A percentile compares a stretch with the other conserved stretches of the same genome.
Evolutionary conservation across 352 stramenopile genomes (phyloP).

Genomic region (Globisporangium spiculum): DNA sequence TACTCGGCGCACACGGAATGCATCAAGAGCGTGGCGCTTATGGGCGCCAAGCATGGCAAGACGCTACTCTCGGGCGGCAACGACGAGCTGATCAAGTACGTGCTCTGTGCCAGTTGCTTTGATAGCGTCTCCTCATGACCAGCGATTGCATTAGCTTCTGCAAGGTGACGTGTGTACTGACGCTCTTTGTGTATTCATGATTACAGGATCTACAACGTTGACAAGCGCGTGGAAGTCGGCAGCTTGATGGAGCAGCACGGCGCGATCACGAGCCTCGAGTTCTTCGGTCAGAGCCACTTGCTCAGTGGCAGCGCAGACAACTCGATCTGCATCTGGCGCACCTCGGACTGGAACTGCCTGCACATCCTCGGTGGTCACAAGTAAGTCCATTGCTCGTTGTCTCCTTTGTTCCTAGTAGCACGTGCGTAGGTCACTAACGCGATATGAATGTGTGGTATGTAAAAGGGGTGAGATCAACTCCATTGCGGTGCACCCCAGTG

Average conservation of each 20-base stretch:
- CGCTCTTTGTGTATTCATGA: neutral
- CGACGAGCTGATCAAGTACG: conserved; percentile 88
- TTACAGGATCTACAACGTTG: conserved; percentile 83
- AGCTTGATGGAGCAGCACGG: conserved; percentile 86
- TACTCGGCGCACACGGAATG: conserved; percentile 83
- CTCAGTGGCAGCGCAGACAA: conserved; percentile 87
- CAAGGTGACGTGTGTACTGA: neutral
- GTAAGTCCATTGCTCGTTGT: conserved; percentile 22
- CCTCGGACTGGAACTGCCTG: conserved; percentile 87
- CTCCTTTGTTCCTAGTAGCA: neutral
- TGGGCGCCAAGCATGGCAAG: conserved; percentile 77
- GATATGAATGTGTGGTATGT: neutral
- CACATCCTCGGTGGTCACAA: conserved; percentile 89
- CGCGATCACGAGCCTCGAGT: conserved; percentile 84
- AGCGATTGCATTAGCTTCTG: no score
- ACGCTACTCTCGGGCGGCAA: conserved; percentile 77
- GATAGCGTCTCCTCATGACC: neutral
- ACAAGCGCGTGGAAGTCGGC: conserved; percentile 85
- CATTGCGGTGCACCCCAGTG: conserved; percentile 86
- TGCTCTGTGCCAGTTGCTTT: neutral
- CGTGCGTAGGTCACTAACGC: neutral
- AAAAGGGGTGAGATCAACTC: conserved; percentile 74
- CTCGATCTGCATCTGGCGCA: conserved; percentile 89
- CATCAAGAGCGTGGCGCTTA: conserved; percentile 84
- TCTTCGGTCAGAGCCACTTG: conserved; percentile 84